Evolutionary conservation across 345 rosid species (phyloP).

Genomic region (Luvunga scandens): DNA sequence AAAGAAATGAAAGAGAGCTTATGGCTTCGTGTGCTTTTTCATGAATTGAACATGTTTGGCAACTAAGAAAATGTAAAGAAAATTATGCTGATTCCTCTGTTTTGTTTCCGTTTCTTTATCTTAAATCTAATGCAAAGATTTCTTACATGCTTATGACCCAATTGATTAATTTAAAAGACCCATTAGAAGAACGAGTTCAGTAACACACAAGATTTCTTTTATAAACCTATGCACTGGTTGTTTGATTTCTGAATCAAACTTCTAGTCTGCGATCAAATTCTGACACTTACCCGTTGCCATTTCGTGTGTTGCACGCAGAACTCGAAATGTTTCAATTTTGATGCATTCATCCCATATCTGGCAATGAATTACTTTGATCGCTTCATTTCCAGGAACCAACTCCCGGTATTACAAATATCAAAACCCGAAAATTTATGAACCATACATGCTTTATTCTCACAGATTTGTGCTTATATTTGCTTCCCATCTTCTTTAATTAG

Average conservation of each 20-base stretch:
- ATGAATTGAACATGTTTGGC: not conserved
- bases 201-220: too few relatives aligned
- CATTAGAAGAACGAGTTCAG: too few relatives aligned
- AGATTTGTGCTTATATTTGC: too few relatives aligned
- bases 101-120: too few relatives aligned
- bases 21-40: not conserved
- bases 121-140: not conserved
- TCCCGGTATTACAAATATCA: not conserved
- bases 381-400: slow-evolving; percentile 3
- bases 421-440: not conserved
- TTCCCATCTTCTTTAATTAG: not conserved
- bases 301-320: too few relatives aligned
- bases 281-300: too few relatives aligned
- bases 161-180: too few relatives aligned
- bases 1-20: not conserved
- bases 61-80: not conserved
- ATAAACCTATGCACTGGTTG: not conserved
- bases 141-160: too few relatives aligned
- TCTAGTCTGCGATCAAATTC: not conserved
- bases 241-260: too few relatives aligned
- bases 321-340: not conserved
- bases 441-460: not conserved
- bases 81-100: too few relatives aligned
- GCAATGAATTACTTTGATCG: slow-evolving; percentile 6
- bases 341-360: slow-evolving; percentile 5